phyloP scores from a whole-genome alignment of 202 grass and related monocot genomes.

The Saccharum hybrid region DNA sequence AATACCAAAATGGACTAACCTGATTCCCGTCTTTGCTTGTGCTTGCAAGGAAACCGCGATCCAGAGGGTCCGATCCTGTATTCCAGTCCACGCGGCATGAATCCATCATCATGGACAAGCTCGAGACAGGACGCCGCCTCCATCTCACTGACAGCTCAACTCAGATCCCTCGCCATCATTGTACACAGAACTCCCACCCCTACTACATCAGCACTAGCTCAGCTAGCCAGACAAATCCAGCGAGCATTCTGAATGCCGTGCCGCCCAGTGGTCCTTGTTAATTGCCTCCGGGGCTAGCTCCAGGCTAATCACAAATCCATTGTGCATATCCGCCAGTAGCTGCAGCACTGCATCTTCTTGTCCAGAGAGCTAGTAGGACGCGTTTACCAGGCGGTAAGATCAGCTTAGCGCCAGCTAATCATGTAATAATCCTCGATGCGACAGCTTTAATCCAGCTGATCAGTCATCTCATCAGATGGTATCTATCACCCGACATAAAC shows the following conservation, averaged over 20 bases:
- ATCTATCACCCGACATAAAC: constrained; percentile 38
- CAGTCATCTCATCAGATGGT: constrained; percentile 11
- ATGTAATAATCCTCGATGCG: neutral
- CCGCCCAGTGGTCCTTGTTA: constrained; percentile 36
- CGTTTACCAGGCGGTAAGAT: constrained; percentile 21
- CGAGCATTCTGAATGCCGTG: neutral
- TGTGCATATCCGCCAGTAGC: neutral
- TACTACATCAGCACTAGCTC: neutral
- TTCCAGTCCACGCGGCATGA: neutral
- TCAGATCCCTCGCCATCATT: constrained; percentile 43
- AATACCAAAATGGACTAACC: no score
- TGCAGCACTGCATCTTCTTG: neutral
- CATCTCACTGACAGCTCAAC: constrained; percentile 55
- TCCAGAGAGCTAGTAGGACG: neutral
- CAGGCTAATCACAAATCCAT: neutral
- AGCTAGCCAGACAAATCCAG: constrained; percentile 8
- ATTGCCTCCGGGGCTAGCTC: constrained; percentile 1
- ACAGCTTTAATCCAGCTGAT: neutral
- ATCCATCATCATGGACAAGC: constrained; percentile 25
- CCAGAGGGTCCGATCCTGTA: neutral
- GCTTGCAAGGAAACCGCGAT: neutral
- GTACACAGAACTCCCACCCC: neutral
- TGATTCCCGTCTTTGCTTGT: neutral
- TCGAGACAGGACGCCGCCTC: constrained; percentile 46
- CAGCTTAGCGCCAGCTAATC: constrained; percentile 43